A percentile compares a stretch with the other conserved stretches of the same genome.
These are phyloP conservation scores for Marasmius fiardii DNA, from an alignment of 1,284 basidiomycete species.

Conservation along the genomic window DNA sequence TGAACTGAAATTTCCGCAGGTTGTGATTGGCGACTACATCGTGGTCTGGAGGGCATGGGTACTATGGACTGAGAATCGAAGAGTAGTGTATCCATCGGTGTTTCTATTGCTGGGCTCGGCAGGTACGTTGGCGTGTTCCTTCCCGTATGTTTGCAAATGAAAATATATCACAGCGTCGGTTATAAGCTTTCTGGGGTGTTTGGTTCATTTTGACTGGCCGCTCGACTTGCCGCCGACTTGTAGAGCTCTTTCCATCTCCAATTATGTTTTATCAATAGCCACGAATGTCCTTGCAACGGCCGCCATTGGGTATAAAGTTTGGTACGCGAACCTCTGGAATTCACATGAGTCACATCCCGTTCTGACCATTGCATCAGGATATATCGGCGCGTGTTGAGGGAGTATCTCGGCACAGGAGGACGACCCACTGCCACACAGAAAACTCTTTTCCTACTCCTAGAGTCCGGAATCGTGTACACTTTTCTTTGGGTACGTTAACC, in stretches of 20 bases:
- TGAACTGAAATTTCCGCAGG: background rate
- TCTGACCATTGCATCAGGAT: background rate
- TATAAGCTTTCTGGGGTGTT: background rate
- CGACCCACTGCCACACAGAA: background rate
- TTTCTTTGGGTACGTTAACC: background rate
- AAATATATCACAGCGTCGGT: background rate
- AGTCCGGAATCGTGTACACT: background rate
- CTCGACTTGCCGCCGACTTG: background rate
- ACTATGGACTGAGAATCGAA: background rate
- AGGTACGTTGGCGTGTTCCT: background rate
- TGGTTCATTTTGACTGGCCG: background rate
- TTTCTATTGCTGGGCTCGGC: background rate
- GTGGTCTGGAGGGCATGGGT: background rate
- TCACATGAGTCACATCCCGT: too few species aligned
- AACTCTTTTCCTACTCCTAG: background rate
- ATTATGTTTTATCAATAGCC: background rate
- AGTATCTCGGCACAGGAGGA: background rate
- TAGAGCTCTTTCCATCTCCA: background rate
- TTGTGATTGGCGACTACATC: background rate
- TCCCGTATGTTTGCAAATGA: background rate
- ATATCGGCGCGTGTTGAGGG: background rate
- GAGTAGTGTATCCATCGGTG: background rate
- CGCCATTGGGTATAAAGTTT: constrained; percentile 1
- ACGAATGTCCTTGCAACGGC: background rate
- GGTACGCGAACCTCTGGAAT: background rate